Base-by-base conservation (phyloP, 225 moss, liverwort and hornwort genomes). In the Asterella californica region DNA sequence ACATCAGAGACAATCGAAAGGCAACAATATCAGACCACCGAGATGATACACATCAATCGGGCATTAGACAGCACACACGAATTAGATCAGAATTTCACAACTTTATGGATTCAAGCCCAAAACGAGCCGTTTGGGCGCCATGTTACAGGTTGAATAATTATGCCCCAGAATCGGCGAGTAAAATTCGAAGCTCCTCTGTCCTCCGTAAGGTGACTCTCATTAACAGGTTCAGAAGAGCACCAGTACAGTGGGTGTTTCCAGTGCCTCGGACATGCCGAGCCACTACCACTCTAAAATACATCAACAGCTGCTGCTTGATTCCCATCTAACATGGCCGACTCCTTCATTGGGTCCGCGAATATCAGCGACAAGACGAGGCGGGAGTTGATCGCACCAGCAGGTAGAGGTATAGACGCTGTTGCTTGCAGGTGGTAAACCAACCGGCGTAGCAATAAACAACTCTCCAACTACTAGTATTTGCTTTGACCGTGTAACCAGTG, bases 251-350 rank as follows among this genome's bases (percentile, higher is more conserved):
- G 80, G 32, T 80, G 32, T 11, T 50, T n/a, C 36, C 25, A 49
- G 74, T 33, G 45, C 74, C 21, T 50, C 34, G 36, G 64, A 18
- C 34, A 74, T 32, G 52, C 57, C 45, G 60, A 73, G 72, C 18
- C n/a, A 34, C 49, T 65, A 37, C 37, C 57, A 54, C 80, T 75
- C 49, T 74, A 81, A 48, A 81, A 64, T 81, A 81, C 80, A 81
- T 66, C 80, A 59, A 73, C 46, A 64, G 47, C 77, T 74, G 65
- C 62, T 74, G 65, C 65, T 74, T 60, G 21, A 71, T 73, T 61
- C 63, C 48, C 45, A 21, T 46, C 65, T 33, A 66, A 24, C 50
- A 49, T 74, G 48, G 64, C 34, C 74, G 38, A 24, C 65, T 64
- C 74, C 63, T 12, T 9, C 50, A n/a, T n/a, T n/a, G 63, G 49